Conservation (phyloP, 1,139 yeast species). For the Diutina scorzettiae region DNA sequence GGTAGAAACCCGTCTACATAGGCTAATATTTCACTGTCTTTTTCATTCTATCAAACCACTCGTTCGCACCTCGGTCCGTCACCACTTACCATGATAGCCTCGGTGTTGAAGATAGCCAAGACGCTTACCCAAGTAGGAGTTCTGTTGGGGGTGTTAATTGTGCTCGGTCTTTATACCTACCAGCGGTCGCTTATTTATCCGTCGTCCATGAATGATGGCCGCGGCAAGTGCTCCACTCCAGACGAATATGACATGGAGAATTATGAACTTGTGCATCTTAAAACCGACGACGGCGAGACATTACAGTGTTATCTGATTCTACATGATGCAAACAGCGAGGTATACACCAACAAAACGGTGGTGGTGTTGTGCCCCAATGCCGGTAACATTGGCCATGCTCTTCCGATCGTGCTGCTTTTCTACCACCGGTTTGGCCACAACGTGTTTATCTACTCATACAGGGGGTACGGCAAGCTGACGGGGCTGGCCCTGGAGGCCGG, state of each 20-base stretch:
- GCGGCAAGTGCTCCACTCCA: constrained; percentile 70
- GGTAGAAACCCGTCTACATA: too few relatives aligned
- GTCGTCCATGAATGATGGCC: constrained; percentile 66
- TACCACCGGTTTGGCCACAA: constrained; percentile 57
- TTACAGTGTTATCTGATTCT: constrained; percentile 33
- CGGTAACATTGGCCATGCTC: constrained; percentile 88
- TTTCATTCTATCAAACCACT: too few relatives aligned
- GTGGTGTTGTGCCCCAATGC: constrained; percentile 85
- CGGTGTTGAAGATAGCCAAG: constrained; percentile 2
- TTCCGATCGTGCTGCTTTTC: constrained; percentile 71
- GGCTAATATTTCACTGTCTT: too few relatives aligned
- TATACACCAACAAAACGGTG: constrained; percentile 54
- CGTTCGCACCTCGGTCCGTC: too few relatives aligned
- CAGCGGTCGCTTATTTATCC: constrained; percentile 76
- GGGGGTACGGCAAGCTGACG: constrained; percentile 85
- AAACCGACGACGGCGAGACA: constrained; percentile 54
- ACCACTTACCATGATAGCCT: not conserved
- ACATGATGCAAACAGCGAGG: constrained; percentile 30
- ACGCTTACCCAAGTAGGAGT: constrained; percentile 17
- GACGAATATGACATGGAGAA: constrained; percentile 52
- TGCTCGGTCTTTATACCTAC: constrained; percentile 49
- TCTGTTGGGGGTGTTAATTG: constrained; percentile 26
- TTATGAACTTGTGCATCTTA: constrained; percentile 48
- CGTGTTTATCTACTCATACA: constrained; percentile 75
- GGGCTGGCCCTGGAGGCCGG: constrained; percentile 75